Evolutionary conservation across 1,139 yeast genomes (phyloP).

Genomic region (Blastobotrys arbuscula): DNA sequence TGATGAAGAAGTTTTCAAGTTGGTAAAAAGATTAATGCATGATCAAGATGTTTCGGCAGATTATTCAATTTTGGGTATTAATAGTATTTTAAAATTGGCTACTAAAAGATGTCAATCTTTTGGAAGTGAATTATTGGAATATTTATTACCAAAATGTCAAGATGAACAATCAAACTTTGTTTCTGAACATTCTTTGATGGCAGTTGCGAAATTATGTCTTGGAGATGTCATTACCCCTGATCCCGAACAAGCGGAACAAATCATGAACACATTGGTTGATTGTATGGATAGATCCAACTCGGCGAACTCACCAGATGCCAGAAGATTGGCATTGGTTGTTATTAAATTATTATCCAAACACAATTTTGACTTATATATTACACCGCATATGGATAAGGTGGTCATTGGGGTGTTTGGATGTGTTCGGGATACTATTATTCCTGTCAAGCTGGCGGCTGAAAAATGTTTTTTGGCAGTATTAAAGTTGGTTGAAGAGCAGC

Average conservation of each 20-base stretch:
- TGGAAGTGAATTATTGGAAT: slow-evolving; percentile 44
- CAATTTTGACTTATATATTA: slow-evolving; percentile 45
- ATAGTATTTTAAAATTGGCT: slow-evolving; percentile 75
- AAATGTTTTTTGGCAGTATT: slow-evolving; percentile 77
- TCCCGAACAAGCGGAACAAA: not conserved
- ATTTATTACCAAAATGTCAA: slow-evolving; percentile 34
- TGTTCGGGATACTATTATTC: slow-evolving; percentile 79
- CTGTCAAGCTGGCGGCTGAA: slow-evolving; percentile 91
- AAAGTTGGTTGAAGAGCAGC: slow-evolving; percentile 57
- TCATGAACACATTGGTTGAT: slow-evolving; percentile 45
- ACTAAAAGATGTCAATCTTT: slow-evolving; percentile 44
- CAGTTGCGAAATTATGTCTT: slow-evolving; percentile 75
- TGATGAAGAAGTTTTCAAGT: slow-evolving; percentile 55
- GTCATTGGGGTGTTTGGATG: slow-evolving; percentile 76
- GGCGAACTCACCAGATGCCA: slow-evolving; percentile 60
- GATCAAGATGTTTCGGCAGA: slow-evolving; percentile 30
- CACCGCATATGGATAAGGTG: slow-evolving; percentile 50
- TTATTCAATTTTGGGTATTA: slow-evolving; percentile 67
- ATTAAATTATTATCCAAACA: slow-evolving; percentile 67
- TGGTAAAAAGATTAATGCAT: slow-evolving; percentile 38
- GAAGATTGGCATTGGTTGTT: slow-evolving; percentile 74
- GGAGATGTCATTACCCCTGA: slow-evolving; percentile 9
- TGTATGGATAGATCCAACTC: slow-evolving; percentile 44
- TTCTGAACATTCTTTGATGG: slow-evolving; percentile 74
- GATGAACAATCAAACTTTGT: slow-evolving; percentile 40